Evolutionary conservation across 164 flowering plant species (phyloP).

Genomic region (Annona squamosa): DNA sequence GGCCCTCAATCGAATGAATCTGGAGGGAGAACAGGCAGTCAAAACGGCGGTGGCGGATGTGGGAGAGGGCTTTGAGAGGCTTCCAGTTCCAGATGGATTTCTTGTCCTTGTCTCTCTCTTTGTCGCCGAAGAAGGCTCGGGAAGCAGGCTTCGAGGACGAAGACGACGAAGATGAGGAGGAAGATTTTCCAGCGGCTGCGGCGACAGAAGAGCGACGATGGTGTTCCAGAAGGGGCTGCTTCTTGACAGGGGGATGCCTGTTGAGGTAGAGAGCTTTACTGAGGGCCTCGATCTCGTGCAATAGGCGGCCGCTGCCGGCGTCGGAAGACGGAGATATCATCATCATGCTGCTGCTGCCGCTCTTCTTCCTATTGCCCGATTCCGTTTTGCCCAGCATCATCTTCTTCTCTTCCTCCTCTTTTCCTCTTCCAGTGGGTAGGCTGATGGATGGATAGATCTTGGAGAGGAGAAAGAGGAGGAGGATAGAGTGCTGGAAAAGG

Average conservation of each 20-base stretch:
- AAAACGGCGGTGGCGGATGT: constrained; percentile 48
- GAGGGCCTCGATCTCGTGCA: constrained; percentile 71
- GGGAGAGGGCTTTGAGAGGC: constrained; percentile 59
- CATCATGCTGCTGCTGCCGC: constrained; percentile 9
- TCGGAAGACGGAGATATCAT: constrained; percentile 11
- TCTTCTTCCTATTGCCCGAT: constrained; percentile 33
- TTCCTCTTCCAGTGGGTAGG: not conserved
- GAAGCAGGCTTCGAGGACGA: constrained; percentile 16
- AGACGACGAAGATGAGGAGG: constrained; percentile 3
- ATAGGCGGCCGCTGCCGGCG: constrained; percentile 42
- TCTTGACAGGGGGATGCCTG: constrained; percentile 23
- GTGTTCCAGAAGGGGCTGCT: constrained; percentile 4
- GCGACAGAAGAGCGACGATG: constrained; percentile 23
- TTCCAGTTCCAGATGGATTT: constrained; percentile 74
- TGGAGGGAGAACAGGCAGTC: constrained; percentile 64
- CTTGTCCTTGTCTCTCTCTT: constrained; percentile 43
- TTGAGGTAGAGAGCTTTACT: constrained; percentile 65
- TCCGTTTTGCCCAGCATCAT: constrained; percentile 53
- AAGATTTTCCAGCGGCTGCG: constrained; percentile 35
- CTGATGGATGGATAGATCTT: not conserved
- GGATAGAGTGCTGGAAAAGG: not conserved
- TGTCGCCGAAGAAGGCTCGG: constrained; percentile 17
- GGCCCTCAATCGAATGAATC: constrained; percentile 66
- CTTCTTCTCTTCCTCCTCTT: not conserved
- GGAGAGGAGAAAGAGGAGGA: not conserved